phyloP scores from a whole-genome alignment of 305 asterid species.

The Rubia peregrina region DNA sequence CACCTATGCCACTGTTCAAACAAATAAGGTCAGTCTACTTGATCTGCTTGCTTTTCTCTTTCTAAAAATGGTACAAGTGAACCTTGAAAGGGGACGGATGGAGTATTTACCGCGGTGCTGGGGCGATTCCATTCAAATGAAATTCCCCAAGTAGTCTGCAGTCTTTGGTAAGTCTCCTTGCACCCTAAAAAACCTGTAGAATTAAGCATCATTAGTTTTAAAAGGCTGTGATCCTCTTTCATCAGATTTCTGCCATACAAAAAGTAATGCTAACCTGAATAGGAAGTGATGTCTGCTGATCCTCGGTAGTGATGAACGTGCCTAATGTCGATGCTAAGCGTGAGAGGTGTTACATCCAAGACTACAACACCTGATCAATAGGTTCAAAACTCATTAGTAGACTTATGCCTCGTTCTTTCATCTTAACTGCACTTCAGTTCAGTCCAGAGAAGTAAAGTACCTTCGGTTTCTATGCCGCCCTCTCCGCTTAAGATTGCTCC shows the following conservation, averaged over 20 bases:
- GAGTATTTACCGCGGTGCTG: slow-evolving; percentile 55
- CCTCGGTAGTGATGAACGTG: slow-evolving; percentile 78
- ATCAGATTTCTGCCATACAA: too few species aligned
- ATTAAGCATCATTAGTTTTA: too few species aligned
- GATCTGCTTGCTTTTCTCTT: too few species aligned
- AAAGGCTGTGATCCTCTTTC: too few species aligned
- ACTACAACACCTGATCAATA: slow-evolving; percentile 48
- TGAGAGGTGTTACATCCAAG: slow-evolving; percentile 87
- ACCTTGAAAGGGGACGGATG: background rate
- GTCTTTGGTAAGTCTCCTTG: slow-evolving; percentile 71
- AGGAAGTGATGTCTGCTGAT: slow-evolving; percentile 65
- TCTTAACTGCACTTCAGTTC: too few species aligned
- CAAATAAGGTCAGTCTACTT: background rate
- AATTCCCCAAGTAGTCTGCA: slow-evolving; percentile 69
- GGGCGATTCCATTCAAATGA: slow-evolving; percentile 60
- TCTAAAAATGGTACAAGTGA: too few species aligned
- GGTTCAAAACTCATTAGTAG: too few species aligned
- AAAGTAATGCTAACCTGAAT: slow-evolving; percentile 20
- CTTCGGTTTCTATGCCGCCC: slow-evolving; percentile 69
- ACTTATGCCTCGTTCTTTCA: too few species aligned
- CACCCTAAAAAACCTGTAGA: slow-evolving; percentile 67
- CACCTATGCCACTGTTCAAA: slow-evolving; percentile 62
- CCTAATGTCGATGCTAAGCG: slow-evolving; percentile 82
- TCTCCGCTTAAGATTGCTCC: slow-evolving; percentile 86
- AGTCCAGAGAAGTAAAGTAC: slow-evolving; percentile 23